These are phyloP conservation scores for Daldinia concentrica DNA, from an alignment of 495 filamentous ascomycete species.

Conservation along the genomic window DNA sequence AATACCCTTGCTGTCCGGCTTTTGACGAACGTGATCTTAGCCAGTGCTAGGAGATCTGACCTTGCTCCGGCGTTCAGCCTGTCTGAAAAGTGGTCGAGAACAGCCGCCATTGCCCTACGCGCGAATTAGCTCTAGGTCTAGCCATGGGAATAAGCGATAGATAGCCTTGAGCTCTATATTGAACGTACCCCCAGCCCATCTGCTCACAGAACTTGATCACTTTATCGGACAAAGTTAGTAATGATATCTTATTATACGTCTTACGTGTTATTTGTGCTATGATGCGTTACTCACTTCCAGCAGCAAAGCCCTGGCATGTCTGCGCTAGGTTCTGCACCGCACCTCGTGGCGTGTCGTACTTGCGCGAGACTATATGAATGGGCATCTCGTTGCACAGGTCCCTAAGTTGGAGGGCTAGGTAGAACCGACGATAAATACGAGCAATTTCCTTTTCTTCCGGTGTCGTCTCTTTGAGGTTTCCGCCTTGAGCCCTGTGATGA, in stretches of 20 bases:
- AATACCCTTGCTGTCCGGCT: constrained; percentile 79
- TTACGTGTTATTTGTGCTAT: background rate
- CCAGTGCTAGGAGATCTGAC: constrained; percentile 75
- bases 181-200: constrained; percentile 66
- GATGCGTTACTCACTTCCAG: constrained; percentile 61
- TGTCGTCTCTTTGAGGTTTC: constrained; percentile 70
- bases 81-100: constrained; percentile 80
- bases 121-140: constrained; percentile 14
- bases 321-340: constrained; percentile 76
- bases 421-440: constrained; percentile 79
- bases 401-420: constrained; percentile 80
- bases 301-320: constrained; percentile 81
- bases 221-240: constrained; percentile 56
- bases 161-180: background rate
- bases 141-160: constrained; percentile 9
- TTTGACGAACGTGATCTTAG: constrained; percentile 80
- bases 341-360: constrained; percentile 75
- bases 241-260: background rate
- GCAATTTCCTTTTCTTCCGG: constrained; percentile 66
- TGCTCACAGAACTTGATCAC: constrained; percentile 74
- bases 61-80: constrained; percentile 77
- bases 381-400: constrained; percentile 84
- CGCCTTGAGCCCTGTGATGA: constrained; percentile 71
- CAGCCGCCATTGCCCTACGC: constrained; percentile 69
- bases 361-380: constrained; percentile 71